Percentiles rank a stretch among this genome's conserved stretches.
phyloP scores from a whole-genome alignment of 371 early-diverging fungal species.

The Saksenaea vasiformis region DNA sequence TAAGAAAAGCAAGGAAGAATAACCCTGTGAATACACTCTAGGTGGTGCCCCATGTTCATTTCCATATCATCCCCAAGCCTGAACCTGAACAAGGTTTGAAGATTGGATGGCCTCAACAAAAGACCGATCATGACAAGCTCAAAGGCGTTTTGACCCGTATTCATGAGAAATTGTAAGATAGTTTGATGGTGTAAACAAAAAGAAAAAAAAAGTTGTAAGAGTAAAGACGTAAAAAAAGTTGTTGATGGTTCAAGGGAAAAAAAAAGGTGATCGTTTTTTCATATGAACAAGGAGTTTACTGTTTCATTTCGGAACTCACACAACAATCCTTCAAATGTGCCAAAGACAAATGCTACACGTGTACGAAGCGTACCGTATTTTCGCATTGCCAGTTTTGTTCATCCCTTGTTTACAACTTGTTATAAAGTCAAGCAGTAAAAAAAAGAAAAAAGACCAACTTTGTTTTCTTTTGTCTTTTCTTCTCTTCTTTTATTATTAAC shows the following conservation, averaged over 20 bases:
- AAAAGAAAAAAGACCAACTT: too few relatives aligned
- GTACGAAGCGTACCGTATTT: not conserved
- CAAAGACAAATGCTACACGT: not conserved
- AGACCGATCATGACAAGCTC: constrained; percentile 6
- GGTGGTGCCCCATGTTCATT: constrained; percentile 89
- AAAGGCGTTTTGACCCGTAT: not conserved
- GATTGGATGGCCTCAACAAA: constrained; percentile 64
- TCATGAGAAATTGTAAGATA: not conserved
- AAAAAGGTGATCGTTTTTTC: not conserved
- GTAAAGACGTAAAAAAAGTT: not conserved
- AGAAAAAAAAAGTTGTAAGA: not conserved
- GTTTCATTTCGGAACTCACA: not conserved
- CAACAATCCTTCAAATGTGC: not conserved
- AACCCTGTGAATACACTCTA: constrained; percentile 16
- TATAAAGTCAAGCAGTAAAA: not conserved
- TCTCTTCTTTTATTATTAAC: not conserved
- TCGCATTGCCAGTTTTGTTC: constrained; percentile 6
- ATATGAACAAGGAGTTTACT: not conserved
- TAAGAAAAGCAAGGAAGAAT: not conserved
- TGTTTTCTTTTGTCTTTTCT: not conserved
- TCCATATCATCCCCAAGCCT: constrained; percentile 90
- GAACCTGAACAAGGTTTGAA: constrained; percentile 67
- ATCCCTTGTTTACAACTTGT: constrained; percentile 2
- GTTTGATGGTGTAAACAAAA: not conserved
- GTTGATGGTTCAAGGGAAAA: not conserved